Conservation (phyloP, 345 rosid genomes). For the Heritiera littoralis region DNA sequence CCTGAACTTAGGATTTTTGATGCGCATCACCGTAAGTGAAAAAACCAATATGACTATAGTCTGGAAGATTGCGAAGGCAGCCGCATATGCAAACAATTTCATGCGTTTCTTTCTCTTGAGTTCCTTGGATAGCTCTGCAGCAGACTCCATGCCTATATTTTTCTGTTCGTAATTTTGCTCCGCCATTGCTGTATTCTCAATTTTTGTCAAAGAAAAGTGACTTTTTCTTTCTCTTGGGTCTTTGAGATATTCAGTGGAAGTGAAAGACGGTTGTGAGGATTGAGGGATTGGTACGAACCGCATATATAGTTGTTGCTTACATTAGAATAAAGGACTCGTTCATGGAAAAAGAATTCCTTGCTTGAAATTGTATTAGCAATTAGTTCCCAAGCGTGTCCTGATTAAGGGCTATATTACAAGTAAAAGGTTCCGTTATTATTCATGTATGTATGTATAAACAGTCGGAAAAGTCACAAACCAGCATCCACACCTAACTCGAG, state of each 20-base stretch:
- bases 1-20: neutral
- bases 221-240: neutral
- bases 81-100: neutral
- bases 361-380: neutral
- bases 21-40: neutral
- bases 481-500: neutral
- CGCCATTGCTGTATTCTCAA: neutral
- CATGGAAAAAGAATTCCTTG: neutral
- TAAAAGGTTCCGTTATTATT: neutral
- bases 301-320: constrained; percentile 1
- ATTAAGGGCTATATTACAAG: neutral
- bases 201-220: neutral
- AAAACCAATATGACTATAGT: constrained; percentile 6
- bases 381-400: neutral
- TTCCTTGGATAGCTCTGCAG: constrained; percentile 2
- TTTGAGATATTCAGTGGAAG: neutral
- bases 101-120: constrained; percentile 10
- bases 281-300: neutral
- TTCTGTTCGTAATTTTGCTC: neutral
- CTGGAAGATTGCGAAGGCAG: neutral
- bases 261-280: neutral
- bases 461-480: neutral
- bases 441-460: too few species aligned
- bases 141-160: neutral
- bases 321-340: neutral